Conservation (phyloP, 2,329 filamentous ascomycete genomes). For the Botryotinia convoluta region DNA sequence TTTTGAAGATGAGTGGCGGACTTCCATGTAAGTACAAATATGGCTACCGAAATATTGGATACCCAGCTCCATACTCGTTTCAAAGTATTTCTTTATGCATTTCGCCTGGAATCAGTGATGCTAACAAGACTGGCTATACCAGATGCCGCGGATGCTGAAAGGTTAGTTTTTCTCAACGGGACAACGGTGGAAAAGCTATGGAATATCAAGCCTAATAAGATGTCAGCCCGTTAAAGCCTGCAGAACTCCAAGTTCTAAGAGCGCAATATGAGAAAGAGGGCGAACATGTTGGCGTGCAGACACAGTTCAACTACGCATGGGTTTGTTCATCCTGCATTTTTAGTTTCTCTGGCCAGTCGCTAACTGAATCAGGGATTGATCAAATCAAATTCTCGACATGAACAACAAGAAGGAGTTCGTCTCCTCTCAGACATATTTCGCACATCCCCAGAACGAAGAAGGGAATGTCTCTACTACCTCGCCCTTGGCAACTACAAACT, state of each 20-base stretch:
- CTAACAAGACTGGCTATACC: conserved; percentile 37
- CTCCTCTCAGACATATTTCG: conserved; percentile 97
- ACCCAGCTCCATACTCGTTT: conserved; percentile 32
- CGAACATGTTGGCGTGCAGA: conserved; percentile 93
- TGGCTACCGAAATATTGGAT: conserved; percentile 28
- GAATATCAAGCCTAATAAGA: conserved; percentile 25
- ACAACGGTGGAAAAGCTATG: not conserved
- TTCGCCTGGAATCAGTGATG: conserved; percentile 32
- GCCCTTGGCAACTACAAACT: conserved; percentile 97
- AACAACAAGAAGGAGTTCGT: conserved; percentile 92
- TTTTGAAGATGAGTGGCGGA: conserved; percentile 34
- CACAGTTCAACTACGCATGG: conserved; percentile 99
- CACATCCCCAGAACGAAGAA: conserved; percentile 82
- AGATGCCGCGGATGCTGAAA: conserved; percentile 98
- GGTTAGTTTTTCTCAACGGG: conserved; percentile 50
- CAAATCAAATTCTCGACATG: conserved; percentile 78
- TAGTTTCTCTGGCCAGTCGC: not conserved
- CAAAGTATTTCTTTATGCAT: conserved; percentile 30
- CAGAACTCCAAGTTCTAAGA: conserved; percentile 88
- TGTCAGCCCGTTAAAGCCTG: conserved; percentile 79
- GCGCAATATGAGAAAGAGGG: conserved; percentile 97
- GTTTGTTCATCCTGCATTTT: conserved; percentile 48
- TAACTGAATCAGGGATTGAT: conserved; percentile 74
- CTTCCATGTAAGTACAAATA: conserved; percentile 40
- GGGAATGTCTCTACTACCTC: conserved; percentile 98